These are phyloP conservation scores for Aureobasidium subglaciale DNA, from an alignment of 2,329 filamentous ascomycete genomes.

Conservation along the genomic window DNA sequence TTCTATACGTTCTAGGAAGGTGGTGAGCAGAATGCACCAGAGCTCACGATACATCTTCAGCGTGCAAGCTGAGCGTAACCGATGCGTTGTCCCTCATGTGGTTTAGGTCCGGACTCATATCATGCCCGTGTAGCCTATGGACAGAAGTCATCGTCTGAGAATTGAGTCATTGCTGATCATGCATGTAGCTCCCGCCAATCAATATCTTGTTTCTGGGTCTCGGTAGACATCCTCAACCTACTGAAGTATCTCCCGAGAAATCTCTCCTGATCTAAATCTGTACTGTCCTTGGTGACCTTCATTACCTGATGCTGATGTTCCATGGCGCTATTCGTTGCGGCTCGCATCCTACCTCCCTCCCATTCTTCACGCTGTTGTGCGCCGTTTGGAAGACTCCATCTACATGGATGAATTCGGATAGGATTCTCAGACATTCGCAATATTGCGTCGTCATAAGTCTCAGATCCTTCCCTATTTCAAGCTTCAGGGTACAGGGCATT, in stretches of 20 bases:
- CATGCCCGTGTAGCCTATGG: not conserved
- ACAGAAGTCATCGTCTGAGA: too few relatives aligned
- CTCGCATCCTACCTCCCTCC: not conserved
- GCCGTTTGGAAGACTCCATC: not conserved
- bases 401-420: not conserved
- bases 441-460: slow-evolving; percentile 10
- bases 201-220: not conserved
- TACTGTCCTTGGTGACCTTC: not conserved
- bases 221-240: not conserved
- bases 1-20: not conserved
- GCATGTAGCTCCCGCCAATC: too few relatives aligned
- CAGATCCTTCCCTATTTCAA: slow-evolving; percentile 2
- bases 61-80: not conserved
- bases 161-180: too few relatives aligned
- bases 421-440: slow-evolving; percentile 12
- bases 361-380: not conserved
- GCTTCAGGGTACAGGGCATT: not conserved
- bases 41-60: not conserved
- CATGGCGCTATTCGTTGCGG: not conserved
- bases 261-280: not conserved
- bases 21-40: not conserved
- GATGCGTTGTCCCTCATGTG: not conserved
- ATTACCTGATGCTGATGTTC: not conserved
- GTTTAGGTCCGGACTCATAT: not conserved
- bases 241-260: not conserved